Conservation (phyloP, 306 rosid species). For the Cotoneaster glaucophyllus region DNA sequence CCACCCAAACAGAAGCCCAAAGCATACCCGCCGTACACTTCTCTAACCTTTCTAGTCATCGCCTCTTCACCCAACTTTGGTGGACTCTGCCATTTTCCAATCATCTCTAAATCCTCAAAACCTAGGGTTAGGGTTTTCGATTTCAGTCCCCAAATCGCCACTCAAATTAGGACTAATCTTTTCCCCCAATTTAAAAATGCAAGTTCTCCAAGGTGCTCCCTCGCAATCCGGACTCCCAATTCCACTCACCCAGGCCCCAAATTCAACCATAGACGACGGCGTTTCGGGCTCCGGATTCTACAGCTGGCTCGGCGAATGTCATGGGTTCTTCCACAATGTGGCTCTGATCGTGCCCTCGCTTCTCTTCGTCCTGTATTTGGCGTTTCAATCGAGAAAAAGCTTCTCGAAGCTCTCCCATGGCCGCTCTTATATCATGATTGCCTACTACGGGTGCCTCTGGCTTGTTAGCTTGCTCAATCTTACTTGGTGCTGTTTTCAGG, state of each 20-base stretch:
- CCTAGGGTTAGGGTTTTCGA: constrained; percentile 45
- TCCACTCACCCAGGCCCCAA: constrained; percentile 20
- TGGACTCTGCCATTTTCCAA: not conserved
- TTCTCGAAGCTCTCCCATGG: constrained; percentile 42
- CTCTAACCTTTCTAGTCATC: not conserved
- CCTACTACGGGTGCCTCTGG: constrained; percentile 49
- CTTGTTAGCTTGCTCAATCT: constrained; percentile 51
- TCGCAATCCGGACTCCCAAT: constrained; percentile 34
- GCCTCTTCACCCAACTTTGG: not conserved
- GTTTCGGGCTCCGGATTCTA: constrained; percentile 22
- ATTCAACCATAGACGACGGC: constrained; percentile 18
- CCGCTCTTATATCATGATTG: constrained; percentile 47
- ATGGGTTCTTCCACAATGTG: constrained; percentile 48
- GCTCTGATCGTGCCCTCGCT: constrained; percentile 32
- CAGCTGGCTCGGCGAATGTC: constrained; percentile 60
- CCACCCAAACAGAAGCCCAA: not conserved
- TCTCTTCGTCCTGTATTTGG: constrained; percentile 40
- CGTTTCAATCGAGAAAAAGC: constrained; percentile 41
- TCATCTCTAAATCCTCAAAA: not conserved
- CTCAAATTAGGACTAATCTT: not conserved
- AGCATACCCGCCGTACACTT: not conserved
- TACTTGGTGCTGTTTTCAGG: constrained; percentile 86
- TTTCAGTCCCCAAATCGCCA: not conserved
- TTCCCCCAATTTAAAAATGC: constrained; percentile 18
- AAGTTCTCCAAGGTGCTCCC: constrained; percentile 22